phyloP scores from a whole-genome alignment of 352 stramenopile species.

The Phytophthora capsici region DNA sequence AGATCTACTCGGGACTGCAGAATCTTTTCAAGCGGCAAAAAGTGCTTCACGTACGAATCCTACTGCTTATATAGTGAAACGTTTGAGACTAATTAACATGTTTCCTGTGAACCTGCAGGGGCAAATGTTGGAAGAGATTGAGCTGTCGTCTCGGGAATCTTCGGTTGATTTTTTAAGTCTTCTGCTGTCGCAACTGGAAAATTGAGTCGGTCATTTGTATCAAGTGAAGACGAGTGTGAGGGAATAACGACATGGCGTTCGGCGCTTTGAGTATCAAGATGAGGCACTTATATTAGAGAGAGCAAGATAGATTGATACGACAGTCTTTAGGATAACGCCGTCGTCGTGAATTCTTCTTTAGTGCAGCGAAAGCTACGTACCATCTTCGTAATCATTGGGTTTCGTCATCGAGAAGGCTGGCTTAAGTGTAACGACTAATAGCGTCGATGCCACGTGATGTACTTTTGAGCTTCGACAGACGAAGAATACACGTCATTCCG shows the following conservation, averaged over 20 bases:
- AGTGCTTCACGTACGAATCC: conserved; percentile 1
- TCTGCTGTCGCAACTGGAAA: conserved; percentile 14
- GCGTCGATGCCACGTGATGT: no score
- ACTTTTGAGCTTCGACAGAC: no score
- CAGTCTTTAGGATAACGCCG: background rate
- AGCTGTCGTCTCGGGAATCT: background rate
- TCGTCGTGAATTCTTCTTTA: background rate
- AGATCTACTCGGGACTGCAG: conserved; percentile 1
- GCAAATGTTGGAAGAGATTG: background rate
- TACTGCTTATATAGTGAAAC: background rate
- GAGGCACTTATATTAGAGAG: background rate
- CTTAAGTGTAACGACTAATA: no score
- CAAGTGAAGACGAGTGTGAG: background rate
- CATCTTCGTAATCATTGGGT: no score
- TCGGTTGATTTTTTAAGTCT: background rate
- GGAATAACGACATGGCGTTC: conserved; percentile 2
- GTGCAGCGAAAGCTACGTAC: no score
- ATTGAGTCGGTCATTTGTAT: conserved; percentile 3
- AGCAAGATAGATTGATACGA: background rate
- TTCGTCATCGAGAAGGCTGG: no score
- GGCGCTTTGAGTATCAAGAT: conserved; percentile 2
- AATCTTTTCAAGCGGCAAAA: conserved; percentile 10
- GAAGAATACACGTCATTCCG: no score
- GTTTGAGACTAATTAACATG: background rate
- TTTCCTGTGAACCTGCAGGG: background rate